These are phyloP conservation scores for Pichia thaimueangensis DNA, from an alignment of 805 yeast genomes.

Conservation along the genomic window DNA sequence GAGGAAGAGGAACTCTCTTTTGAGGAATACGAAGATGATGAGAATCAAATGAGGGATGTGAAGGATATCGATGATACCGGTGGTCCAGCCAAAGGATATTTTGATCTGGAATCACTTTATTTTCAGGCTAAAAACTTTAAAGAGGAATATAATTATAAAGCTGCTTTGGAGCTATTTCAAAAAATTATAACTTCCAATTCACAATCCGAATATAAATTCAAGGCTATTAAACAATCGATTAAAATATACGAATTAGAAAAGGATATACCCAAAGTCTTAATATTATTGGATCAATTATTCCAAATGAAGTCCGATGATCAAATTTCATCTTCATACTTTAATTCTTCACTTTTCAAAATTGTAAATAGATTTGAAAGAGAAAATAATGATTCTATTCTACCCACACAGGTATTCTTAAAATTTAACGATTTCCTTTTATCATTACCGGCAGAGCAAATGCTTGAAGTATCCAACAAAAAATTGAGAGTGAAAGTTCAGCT, in stretches of 20 bases:
- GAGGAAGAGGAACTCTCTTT: conserved; percentile 31
- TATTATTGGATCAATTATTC: conserved; percentile 18
- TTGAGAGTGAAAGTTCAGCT: conserved; percentile 44
- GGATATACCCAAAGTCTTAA: conserved; percentile 14
- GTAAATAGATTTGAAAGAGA: conserved; percentile 25
- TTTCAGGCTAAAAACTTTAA: conserved; percentile 29
- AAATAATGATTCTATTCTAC: conserved; percentile 14
- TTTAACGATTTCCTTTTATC: conserved; percentile 15
- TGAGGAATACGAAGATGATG: conserved; percentile 23
- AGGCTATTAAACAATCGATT: conserved; percentile 29
- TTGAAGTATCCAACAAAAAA: conserved; percentile 27
- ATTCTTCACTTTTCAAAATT: conserved; percentile 27
- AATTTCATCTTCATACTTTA: conserved; percentile 22
- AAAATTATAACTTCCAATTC: conserved; percentile 13
- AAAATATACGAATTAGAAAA: conserved; percentile 22
- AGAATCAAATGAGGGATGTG: conserved; percentile 11
- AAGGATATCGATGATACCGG: conserved; percentile 6
- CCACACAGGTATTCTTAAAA: conserved; percentile 19
- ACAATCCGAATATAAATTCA: conserved; percentile 24
- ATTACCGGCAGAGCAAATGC: conserved; percentile 1
- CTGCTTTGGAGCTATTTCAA: conserved; percentile 24
- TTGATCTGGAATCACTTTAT: conserved; percentile 24
- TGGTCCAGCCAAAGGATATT: not conserved
- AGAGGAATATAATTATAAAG: conserved; percentile 26
- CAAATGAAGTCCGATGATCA: conserved; percentile 9